phyloP scores from a whole-genome alignment of 2,329 filamentous ascomycete genomes.

The Claviceps arundinis region DNA sequence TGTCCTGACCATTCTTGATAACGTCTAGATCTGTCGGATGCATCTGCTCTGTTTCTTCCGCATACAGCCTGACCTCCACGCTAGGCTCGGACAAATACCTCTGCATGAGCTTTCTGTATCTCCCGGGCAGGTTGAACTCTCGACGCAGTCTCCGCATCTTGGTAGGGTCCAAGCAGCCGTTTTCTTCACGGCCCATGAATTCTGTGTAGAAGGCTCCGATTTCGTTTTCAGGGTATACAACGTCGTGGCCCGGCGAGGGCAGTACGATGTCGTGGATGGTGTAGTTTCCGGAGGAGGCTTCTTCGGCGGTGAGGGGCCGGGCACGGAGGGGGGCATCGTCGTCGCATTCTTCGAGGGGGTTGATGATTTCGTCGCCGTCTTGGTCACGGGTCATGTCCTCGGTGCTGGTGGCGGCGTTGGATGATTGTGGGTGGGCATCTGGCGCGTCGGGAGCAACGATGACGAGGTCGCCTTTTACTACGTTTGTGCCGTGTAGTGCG shows the following conservation, averaged over 20 bases:
- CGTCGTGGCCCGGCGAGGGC: slow-evolving; percentile 82
- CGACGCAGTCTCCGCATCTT: slow-evolving; percentile 78
- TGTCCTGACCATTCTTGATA: slow-evolving; percentile 28
- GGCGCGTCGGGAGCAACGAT: slow-evolving; percentile 36
- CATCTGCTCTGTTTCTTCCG: slow-evolving; percentile 64
- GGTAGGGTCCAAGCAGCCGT: slow-evolving; percentile 67
- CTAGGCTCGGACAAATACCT: slow-evolving; percentile 51
- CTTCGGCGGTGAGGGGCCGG: slow-evolving; percentile 60
- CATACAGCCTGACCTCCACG: slow-evolving; percentile 59
- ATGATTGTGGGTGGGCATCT: slow-evolving; percentile 14
- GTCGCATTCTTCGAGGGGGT: slow-evolving; percentile 25
- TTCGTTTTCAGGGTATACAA: slow-evolving; percentile 73
- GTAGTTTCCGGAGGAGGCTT: slow-evolving; percentile 63
- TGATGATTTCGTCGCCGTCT: slow-evolving; percentile 34
- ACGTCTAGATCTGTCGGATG: slow-evolving; percentile 75
- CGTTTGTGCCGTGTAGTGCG: slow-evolving; percentile 54
- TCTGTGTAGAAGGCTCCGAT: slow-evolving; percentile 72
- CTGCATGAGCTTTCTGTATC: slow-evolving; percentile 75
- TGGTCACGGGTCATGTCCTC: slow-evolving; percentile 43
- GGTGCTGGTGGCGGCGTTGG: slow-evolving; percentile 6
- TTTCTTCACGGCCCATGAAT: slow-evolving; percentile 72
- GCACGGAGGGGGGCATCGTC: slow-evolving; percentile 42
- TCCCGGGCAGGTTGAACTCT: slow-evolving; percentile 78
- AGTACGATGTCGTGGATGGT: slow-evolving; percentile 81
- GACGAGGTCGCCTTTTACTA: slow-evolving; percentile 78